A percentile compares a stretch with the other conserved stretches of the same genome.
Conservation (phyloP, 805 yeast species). For the Isabelozyma gotoi region DNA sequence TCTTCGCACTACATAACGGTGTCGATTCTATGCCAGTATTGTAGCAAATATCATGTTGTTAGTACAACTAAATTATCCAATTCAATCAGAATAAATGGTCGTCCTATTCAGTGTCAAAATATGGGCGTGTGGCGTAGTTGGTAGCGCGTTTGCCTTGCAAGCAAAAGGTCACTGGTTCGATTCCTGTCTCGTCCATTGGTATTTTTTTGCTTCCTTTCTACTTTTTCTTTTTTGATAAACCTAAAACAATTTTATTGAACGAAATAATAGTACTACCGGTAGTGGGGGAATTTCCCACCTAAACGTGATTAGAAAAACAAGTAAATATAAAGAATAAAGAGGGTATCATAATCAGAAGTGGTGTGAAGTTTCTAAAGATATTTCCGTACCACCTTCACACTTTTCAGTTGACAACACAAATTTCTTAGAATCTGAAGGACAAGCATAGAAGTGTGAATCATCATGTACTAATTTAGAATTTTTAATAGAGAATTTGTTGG, state of each 20-base stretch:
- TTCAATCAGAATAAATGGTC: too few relatives aligned
- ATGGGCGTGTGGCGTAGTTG: constrained; percentile 78
- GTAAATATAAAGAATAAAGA: too few relatives aligned
- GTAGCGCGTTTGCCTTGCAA: constrained; percentile 82
- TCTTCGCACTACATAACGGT: too few relatives aligned
- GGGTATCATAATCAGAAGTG: neutral
- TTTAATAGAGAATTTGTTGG: neutral
- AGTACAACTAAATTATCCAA: too few relatives aligned
- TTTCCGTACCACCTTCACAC: neutral
- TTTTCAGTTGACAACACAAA: neutral
- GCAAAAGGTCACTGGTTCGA: constrained; percentile 79
- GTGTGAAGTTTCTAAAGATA: neutral
- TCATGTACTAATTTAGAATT: neutral
- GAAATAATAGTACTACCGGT: too few relatives aligned
- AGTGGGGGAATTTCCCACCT: too few relatives aligned
- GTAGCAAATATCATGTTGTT: too few relatives aligned
- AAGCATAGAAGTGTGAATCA: constrained; percentile 31
- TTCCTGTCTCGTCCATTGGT: constrained; percentile 68
- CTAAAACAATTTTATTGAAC: neutral
- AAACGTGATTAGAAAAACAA: too few relatives aligned
- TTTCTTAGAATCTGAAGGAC: constrained; percentile 19
- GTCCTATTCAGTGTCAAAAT: too few relatives aligned
- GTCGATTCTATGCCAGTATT: too few relatives aligned
- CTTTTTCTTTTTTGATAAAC: neutral
- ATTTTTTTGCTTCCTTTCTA: constrained; percentile 13